These are phyloP conservation scores for Colletotrichum sp. DNA, from an alignment of 2,329 filamentous ascomycete genomes.

Conservation along the genomic window DNA sequence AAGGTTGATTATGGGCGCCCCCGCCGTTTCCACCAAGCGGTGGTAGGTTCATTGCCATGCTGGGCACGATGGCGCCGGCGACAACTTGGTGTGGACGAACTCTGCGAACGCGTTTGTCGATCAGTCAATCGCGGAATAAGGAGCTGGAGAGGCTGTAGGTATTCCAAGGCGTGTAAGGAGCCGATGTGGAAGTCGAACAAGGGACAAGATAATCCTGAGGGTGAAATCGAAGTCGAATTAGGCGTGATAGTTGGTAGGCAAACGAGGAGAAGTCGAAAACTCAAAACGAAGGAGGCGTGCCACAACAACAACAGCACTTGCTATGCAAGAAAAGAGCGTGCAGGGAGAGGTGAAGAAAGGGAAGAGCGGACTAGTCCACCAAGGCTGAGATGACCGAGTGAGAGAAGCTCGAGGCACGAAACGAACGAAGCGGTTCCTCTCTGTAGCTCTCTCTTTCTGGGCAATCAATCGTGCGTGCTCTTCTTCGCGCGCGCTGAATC, in stretches of 20 bases:
- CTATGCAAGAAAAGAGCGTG: conserved; percentile 15
- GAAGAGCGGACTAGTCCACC: background rate
- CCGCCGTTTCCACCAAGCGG: conserved; percentile 53
- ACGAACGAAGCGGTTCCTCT: conserved; percentile 7
- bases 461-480: background rate
- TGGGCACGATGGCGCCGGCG: conserved; percentile 34
- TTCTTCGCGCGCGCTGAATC: background rate
- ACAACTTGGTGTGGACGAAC: background rate
- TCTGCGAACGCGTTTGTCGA: background rate
- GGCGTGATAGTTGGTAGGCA: background rate
- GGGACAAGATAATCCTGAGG: background rate
- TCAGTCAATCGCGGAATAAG: background rate
- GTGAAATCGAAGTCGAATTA: background rate
- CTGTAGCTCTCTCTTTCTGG: background rate
- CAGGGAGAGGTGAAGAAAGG: conserved; percentile 1
- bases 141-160: background rate
- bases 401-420: conserved; percentile 5
- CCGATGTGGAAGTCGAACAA: background rate
- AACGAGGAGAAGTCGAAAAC: background rate
- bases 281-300: conserved; percentile 10
- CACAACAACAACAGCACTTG: background rate
- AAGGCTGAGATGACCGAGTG: background rate
- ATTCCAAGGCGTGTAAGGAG: background rate
- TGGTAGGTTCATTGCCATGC: conserved; percentile 67
- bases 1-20: conserved; percentile 80